A percentile compares a stretch with the other conserved stretches of the same genome.
Evolutionary conservation across 1,284 basidiomycete genomes (phyloP).

Genomic region (Ganoderma lucidum): DNA sequence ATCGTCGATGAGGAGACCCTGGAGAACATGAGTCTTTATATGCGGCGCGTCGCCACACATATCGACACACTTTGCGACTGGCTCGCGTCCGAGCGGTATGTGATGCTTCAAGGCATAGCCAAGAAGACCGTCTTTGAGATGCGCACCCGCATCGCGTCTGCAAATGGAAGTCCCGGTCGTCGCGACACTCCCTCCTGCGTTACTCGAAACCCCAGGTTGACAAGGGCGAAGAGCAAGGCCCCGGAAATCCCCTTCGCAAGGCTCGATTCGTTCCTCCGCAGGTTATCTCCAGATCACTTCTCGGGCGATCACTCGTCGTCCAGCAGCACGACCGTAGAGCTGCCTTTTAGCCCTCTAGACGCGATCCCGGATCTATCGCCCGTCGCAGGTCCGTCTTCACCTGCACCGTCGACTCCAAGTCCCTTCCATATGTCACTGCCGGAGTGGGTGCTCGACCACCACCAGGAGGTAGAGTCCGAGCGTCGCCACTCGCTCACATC

Average conservation of each 20-base stretch:
- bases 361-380: neutral
- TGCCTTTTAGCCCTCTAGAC: neutral
- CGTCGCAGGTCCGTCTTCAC: neutral
- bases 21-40: slow-evolving; percentile 15
- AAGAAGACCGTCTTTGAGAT: neutral
- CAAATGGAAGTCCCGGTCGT: neutral
- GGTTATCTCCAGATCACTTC: neutral
- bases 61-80: slow-evolving; percentile 9
- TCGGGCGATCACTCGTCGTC: neutral
- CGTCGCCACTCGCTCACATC: neutral
- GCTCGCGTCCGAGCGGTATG: slow-evolving; percentile 5
- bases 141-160: neutral
- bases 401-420: neutral
- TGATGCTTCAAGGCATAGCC: neutral
- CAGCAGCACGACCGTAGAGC: too few relatives aligned
- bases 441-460: too few relatives aligned
- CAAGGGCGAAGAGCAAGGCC: neutral
- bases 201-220: neutral
- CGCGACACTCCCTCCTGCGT: neutral
- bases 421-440: neutral
- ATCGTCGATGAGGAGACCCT: slow-evolving; percentile 13
- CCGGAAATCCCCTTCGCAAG: neutral
- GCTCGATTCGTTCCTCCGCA: neutral
- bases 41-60: slow-evolving; percentile 12
- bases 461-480: neutral